Evolutionary conservation across 2,329 filamentous ascomycete genomes (phyloP).

Genomic region (Pyrenochaeta sp.): DNA sequence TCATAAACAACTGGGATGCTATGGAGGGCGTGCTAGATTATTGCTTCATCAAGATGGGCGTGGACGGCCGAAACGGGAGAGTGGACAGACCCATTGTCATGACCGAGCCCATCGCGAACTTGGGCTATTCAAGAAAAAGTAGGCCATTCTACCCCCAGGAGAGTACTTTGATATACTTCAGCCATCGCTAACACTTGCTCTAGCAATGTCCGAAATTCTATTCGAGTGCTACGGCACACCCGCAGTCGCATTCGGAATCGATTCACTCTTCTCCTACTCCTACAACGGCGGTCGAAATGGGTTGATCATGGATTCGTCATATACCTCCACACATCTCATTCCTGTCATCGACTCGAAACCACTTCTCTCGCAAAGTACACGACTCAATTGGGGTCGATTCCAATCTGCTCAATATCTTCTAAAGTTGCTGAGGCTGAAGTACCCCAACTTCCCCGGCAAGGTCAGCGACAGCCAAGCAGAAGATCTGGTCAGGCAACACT

Average conservation of each 20-base stretch:
- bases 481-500: conserved; percentile 85
- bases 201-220: conserved; percentile 95
- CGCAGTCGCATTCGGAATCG: conserved; percentile 90
- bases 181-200: conserved; percentile 36
- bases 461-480: conserved; percentile 87
- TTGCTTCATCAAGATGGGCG: conserved; percentile 89
- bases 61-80: conserved; percentile 75
- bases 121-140: conserved; percentile 89
- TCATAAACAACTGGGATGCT: conserved; percentile 97
- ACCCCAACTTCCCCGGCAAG: conserved; percentile 86
- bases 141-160: no score
- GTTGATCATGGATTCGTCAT: conserved; percentile 87
- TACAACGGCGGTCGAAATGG: conserved; percentile 90
- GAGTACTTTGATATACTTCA: no score
- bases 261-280: conserved; percentile 93
- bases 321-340: conserved; percentile 94
- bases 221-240: conserved; percentile 96
- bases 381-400: conserved; percentile 93
- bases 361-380: conserved; percentile 81
- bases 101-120: conserved; percentile 93
- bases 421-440: conserved; percentile 89
- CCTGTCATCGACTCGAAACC: conserved; percentile 89
- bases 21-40: conserved; percentile 96
- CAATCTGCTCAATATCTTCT: conserved; percentile 90
- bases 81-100: conserved; percentile 90